Evolutionary conservation across 2,329 filamentous ascomycete genomes (phyloP).

Genomic region (Microcyclospora pomicola): DNA sequence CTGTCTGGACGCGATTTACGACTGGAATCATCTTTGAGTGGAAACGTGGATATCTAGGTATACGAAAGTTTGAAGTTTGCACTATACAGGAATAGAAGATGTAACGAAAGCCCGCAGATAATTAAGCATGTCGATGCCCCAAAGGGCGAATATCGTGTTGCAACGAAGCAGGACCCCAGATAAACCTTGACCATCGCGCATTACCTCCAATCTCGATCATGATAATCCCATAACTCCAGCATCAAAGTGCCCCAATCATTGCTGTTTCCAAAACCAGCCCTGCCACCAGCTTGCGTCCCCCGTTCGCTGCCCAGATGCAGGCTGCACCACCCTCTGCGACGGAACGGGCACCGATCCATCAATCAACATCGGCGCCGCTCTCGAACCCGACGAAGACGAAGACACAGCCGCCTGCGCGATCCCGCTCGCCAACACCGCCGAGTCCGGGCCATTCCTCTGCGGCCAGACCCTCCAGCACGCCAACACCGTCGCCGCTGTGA

Average conservation of each 20-base stretch:
- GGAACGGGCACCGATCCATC: not conserved
- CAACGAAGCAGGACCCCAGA: too few relatives aligned
- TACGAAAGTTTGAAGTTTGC: too few relatives aligned
- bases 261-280: slow-evolving; percentile 8
- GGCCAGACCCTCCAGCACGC: slow-evolving; percentile 17
- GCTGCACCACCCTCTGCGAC: not conserved
- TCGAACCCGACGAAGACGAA: slow-evolving; percentile 5
- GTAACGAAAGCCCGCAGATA: too few relatives aligned
- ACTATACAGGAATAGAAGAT: too few relatives aligned
- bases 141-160: too few relatives aligned
- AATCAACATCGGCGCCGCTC: not conserved
- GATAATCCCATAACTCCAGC: too few relatives aligned
- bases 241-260: not conserved
- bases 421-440: slow-evolving; percentile 10
- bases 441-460: slow-evolving; percentile 5
- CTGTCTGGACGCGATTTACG: too few relatives aligned
- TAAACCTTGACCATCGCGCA: too few relatives aligned
- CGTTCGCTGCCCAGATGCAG: not conserved
- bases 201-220: too few relatives aligned
- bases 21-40: too few relatives aligned
- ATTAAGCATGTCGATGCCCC: too few relatives aligned
- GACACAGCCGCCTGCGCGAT: slow-evolving; percentile 10
- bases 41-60: too few relatives aligned
- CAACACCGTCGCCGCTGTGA: slow-evolving; percentile 11
- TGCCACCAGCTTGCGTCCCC: slow-evolving; percentile 3